phyloP scores from a whole-genome alignment of 495 filamentous ascomycete genomes.

The Penicillium fimorum region DNA sequence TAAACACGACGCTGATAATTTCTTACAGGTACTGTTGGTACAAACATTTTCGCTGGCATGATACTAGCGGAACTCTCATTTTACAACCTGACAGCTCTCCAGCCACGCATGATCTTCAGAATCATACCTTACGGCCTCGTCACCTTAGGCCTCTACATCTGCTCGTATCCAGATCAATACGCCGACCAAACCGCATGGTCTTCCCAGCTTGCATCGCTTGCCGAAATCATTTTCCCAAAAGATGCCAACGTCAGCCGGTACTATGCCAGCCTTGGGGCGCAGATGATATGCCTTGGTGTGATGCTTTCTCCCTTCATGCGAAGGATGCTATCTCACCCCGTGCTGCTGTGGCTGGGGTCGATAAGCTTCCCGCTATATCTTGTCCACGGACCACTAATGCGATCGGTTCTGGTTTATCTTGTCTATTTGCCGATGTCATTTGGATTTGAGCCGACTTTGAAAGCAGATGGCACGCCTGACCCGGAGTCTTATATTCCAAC shows the following conservation, averaged over 20 bases:
- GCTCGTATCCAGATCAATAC: constrained; percentile 13
- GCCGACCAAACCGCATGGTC: constrained; percentile 16
- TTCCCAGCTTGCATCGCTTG: constrained; percentile 8
- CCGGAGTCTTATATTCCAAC: constrained; percentile 16
- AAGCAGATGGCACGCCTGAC: constrained; percentile 7
- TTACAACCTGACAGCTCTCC: constrained; percentile 4
- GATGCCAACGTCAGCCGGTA: constrained; percentile 10
- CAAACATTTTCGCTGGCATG: constrained; percentile 17
- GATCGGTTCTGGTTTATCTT: constrained; percentile 19
- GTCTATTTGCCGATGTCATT: constrained; percentile 13
- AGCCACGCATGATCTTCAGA: background rate
- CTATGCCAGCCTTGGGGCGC: constrained; percentile 13
- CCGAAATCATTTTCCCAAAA: constrained; percentile 8
- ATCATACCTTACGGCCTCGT: constrained; percentile 9
- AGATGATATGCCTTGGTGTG: constrained; percentile 15
- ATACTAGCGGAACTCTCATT: constrained; percentile 15
- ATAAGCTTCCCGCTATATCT: constrained; percentile 26
- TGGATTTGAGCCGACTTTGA: constrained; percentile 4
- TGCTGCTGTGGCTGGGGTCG: constrained; percentile 19
- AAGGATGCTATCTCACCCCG: constrained; percentile 14
- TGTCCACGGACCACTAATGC: constrained; percentile 21
- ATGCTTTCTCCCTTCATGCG: constrained; percentile 13
- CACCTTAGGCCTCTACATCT: constrained; percentile 11
- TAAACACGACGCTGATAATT: background rate
- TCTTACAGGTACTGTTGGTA: constrained; percentile 6